Evolutionary conservation across 2,329 filamentous ascomycete genomes (phyloP), one percentile per base, ranked within the genome.

Genomic region (Aspergillus spinulosporus): DNA sequence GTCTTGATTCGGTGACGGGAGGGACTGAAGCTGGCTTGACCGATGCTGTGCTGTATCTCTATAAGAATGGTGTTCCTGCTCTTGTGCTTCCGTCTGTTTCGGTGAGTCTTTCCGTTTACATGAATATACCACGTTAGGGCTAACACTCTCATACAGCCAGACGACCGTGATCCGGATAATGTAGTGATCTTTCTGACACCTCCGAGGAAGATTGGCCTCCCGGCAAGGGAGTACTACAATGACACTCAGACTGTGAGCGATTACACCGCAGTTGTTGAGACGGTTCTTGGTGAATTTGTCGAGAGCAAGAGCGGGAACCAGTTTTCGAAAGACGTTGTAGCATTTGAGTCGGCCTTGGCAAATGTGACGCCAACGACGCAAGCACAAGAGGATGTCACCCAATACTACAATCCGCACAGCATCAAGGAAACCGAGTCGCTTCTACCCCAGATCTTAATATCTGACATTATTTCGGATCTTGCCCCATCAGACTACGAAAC

Each of bases 321-420:
- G 3, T 43, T 11, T 42, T 61, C 69, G 6, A 64, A 77, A 58
- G 71, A 77, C 49, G 70, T 85, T 40, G 76, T 85, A n/a, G 73
- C 80, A 2, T 77, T 89, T 15, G 85, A 88, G 66, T 83, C 81
- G 66, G 73, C 82, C 62, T 78, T 88, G 49, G 85, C 86, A 3
- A 74, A 78, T 49, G 78, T 81, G 36, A 83, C 83, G 3, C 84
- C 85, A 3, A 79, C 82, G 59, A 78, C 81, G 1, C 80, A 84
- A 66, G 81, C 84, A 52, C 78, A 79, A 14, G 76, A 84, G 57
- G 84, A 88, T 68, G 82, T 88, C 44, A 86, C 84, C 9, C 83
- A 87, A 74, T 84, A 82, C 61, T 88, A 89, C 71, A 88, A 88
- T 64, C 85, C 85, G 1, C 81, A 81, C 68, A 79, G 78, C 6